Evolutionary conservation across 208 protist genomes (phyloP), one percentile per base, ranked within the genome.

Genomic region (Leishmania martiniquensis): DNA sequence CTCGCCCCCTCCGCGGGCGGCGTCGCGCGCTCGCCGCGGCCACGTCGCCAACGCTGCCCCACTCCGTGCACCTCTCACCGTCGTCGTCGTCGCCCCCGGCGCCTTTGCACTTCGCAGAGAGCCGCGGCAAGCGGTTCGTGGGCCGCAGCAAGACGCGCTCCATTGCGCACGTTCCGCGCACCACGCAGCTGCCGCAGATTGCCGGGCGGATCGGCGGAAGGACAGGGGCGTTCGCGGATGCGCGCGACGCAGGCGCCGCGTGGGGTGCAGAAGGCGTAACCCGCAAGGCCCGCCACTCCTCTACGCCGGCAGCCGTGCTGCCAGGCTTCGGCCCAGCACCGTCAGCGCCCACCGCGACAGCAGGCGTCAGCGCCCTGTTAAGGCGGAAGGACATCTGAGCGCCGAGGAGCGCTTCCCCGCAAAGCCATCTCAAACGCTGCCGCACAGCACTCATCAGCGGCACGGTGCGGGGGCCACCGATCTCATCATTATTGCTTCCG

Each of bases 91-190:
- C 62, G 37, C 39, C 59, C 32, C 9, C 39, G 72, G 42, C 55
- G 55, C 44, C 29, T 25, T 25, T 34, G 54, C 42, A 37, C 39
- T 45, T 44, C 13, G 72, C 44, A 45, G 39, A 65, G 29, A 57
- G 59, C 25, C 45, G 32, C 44, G 74, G 74, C 32, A 68, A 10
- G 39, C 49, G 32, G 44, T 57, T 68, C 0, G 72, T 77, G 25
- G 79, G 79, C 22, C 55, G 67, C 73, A 83, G 79, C 57, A 77
- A 25, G 12, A 83, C 47, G 25, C 73, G 72, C 57, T 78, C 79
- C 10, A 83, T 71, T 29, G 73, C 65, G 67, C 79, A 83, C 25
- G 67, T 75, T 25, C 79, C 79, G 7, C 68, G 74, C 9, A 83
- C 34, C 20, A 83, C 67, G 29, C 75, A 59, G 67, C 73, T 65